Evolutionary conservation across 139 green algal genomes (phyloP).

Genomic region (Diplosphaera chodatii): DNA sequence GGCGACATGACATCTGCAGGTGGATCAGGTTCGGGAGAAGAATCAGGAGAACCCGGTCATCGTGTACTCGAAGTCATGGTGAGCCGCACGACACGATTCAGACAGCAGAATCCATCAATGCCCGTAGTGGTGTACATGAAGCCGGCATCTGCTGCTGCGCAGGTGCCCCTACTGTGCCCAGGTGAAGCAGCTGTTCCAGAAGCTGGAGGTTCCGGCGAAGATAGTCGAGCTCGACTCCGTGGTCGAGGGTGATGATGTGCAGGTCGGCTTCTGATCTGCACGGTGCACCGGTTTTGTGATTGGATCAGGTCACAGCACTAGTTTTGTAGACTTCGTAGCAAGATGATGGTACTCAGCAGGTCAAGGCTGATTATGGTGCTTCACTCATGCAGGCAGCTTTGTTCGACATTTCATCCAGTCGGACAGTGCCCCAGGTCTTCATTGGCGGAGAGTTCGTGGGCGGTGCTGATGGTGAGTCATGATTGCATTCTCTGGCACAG

Average conservation of each 20-base stretch:
- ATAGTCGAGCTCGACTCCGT: constrained; percentile 55
- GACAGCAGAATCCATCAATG: too few relatives aligned
- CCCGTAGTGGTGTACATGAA: too few relatives aligned
- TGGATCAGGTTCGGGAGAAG: constrained; percentile 33
- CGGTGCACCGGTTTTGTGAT: too few relatives aligned
- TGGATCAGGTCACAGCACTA: too few relatives aligned
- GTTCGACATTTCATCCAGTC: constrained; percentile 30
- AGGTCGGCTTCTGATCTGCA: constrained; percentile 6
- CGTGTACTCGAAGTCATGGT: constrained; percentile 38
- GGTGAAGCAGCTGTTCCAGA: constrained; percentile 57
- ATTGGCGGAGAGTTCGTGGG: constrained; percentile 59
- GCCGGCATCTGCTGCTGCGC: too few relatives aligned
- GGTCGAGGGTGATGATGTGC: constrained; percentile 58
- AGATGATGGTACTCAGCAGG: too few relatives aligned
- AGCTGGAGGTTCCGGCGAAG: constrained; percentile 44
- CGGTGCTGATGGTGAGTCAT: constrained; percentile 59
- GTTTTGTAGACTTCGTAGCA: too few relatives aligned
- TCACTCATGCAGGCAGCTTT: constrained; percentile 28
- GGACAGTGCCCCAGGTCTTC: constrained; percentile 83
- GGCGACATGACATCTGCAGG: constrained; percentile 1
- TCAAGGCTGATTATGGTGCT: too few relatives aligned
- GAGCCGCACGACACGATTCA: neutral
- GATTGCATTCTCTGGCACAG: neutral
- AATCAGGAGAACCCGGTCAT: constrained; percentile 45
- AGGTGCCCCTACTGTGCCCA: constrained; percentile 24